Evolutionary conservation across 2,329 filamentous ascomycete genomes (phyloP).

Genomic region (Calonectria montana): DNA sequence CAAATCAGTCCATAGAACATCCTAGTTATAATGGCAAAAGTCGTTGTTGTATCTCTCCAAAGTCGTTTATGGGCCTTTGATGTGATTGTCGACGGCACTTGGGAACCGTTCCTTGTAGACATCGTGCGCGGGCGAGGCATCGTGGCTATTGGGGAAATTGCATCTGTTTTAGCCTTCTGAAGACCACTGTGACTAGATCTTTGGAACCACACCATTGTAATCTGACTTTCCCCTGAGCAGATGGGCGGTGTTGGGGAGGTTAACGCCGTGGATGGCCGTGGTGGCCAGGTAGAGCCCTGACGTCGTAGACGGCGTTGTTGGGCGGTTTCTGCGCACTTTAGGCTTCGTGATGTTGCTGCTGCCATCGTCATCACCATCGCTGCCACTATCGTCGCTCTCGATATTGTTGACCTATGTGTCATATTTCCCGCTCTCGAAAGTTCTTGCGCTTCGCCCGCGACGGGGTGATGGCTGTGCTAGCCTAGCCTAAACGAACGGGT

Average conservation of each 20-base stretch:
- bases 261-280: conserved; percentile 7
- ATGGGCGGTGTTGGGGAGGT: not conserved
- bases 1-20: no score
- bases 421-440: not conserved
- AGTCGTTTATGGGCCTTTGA: not conserved
- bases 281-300: conserved; percentile 7
- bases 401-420: not conserved
- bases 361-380: not conserved
- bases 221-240: not conserved
- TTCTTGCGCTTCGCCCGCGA: not conserved
- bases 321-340: conserved; percentile 10
- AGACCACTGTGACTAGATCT: not conserved
- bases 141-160: not conserved
- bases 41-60: no score
- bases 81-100: conserved; percentile 7
- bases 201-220: not conserved
- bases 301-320: conserved; percentile 8
- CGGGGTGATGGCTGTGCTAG: not conserved
- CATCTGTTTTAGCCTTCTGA: conserved; percentile 5
- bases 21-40: no score
- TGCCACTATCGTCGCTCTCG: not conserved
- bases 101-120: conserved; percentile 11
- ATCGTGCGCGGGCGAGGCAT: not conserved
- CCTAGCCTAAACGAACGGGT: not conserved
- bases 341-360: not conserved